These are phyloP conservation scores for Pestalotiopsis sp. DNA, from an alignment of 2,329 filamentous ascomycete genomes.

Conservation along the genomic window DNA sequence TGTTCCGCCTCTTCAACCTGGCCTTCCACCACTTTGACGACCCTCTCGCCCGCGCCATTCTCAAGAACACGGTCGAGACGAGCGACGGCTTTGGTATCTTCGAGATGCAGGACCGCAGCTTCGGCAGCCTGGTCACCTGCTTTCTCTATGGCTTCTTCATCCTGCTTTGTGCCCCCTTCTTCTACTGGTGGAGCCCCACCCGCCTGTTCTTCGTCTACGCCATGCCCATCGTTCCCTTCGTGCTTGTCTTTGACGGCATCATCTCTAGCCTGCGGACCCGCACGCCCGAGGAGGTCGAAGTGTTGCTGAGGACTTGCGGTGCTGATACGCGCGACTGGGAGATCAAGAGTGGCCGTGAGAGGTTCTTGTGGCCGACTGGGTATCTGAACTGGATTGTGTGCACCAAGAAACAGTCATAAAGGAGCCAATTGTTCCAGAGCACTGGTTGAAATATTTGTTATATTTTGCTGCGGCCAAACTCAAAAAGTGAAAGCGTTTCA, in stretches of 20 bases:
- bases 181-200: slow-evolving; percentile 53
- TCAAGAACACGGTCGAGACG: slow-evolving; percentile 66
- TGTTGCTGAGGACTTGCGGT: slow-evolving; percentile 57
- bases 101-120: slow-evolving; percentile 70
- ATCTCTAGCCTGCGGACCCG: slow-evolving; percentile 70
- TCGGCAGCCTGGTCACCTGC: slow-evolving; percentile 56
- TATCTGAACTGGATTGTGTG: slow-evolving; percentile 56
- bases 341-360: slow-evolving; percentile 48
- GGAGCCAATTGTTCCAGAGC: background rate
- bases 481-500: background rate
- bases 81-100: slow-evolving; percentile 72
- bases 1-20: slow-evolving; percentile 73
- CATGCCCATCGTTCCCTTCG: slow-evolving; percentile 68
- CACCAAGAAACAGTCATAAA: slow-evolving; percentile 34
- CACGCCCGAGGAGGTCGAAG: slow-evolving; percentile 66
- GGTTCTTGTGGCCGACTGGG: slow-evolving; percentile 54
- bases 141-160: slow-evolving; percentile 55
- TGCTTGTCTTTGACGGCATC: slow-evolving; percentile 70
- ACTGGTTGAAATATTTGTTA: background rate
- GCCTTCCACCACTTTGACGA: slow-evolving; percentile 81
- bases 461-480: slow-evolving; percentile 15
- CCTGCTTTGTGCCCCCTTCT: slow-evolving; percentile 54
- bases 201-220: slow-evolving; percentile 68
- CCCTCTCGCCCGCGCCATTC: slow-evolving; percentile 58
- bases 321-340: slow-evolving; percentile 49